Evolutionary conservation across 176 grass and related monocot genomes (phyloP).

Genomic region (Cenchrus americanus): DNA sequence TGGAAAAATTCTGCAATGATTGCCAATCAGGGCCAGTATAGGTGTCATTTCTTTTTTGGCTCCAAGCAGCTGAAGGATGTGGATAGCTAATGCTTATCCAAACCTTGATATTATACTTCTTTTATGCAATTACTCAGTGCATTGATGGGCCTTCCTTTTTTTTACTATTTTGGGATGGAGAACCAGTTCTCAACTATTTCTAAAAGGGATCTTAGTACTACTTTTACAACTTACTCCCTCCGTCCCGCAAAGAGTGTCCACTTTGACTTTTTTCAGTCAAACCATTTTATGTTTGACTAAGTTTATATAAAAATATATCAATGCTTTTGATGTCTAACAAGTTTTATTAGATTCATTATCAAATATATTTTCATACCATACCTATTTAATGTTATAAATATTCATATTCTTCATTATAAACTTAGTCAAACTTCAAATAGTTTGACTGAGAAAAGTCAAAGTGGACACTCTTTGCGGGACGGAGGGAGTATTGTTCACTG

Average conservation of each 20-base stretch:
- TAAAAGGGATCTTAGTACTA: neutral
- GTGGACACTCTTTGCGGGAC: too few relatives aligned
- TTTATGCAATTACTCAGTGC: neutral
- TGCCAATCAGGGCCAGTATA: neutral
- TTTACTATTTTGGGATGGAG: conserved; percentile 20
- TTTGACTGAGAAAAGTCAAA: too few relatives aligned
- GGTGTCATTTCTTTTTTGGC: neutral
- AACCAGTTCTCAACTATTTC: neutral
- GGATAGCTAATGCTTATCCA: neutral
- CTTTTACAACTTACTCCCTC: neutral
- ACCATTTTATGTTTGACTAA: too few relatives aligned
- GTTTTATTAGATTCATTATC: too few relatives aligned
- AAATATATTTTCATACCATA: too few relatives aligned
- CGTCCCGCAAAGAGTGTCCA: too few relatives aligned
- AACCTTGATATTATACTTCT: neutral
- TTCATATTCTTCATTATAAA: too few relatives aligned
- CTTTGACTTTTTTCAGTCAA: too few relatives aligned
- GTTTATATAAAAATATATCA: too few relatives aligned
- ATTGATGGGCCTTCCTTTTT: neutral
- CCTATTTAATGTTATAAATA: too few relatives aligned
- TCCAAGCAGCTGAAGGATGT: neutral
- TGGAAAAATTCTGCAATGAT: neutral
- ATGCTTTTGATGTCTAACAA: too few relatives aligned
- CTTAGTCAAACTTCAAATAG: too few relatives aligned
- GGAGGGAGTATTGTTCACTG: neutral